phyloP scores from a whole-genome alignment of 192 early-diverging fungal species.

The Coemansia sp. region DNA sequence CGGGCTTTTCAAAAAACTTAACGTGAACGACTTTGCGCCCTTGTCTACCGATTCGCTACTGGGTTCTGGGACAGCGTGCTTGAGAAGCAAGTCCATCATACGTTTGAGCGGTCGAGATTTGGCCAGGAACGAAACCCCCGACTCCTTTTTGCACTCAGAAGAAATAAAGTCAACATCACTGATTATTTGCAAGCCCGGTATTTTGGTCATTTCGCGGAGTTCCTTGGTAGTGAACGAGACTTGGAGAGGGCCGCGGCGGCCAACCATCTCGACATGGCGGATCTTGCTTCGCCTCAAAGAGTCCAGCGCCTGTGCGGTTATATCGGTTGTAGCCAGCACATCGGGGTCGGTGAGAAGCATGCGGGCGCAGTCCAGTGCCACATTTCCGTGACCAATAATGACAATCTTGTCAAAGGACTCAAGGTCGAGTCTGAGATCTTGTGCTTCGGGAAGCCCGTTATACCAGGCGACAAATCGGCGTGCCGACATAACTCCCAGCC shows the following conservation, averaged over 20 bases:
- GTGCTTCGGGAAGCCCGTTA: conserved; percentile 79
- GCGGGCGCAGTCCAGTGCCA: conserved; percentile 89
- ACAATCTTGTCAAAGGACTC: conserved; percentile 69
- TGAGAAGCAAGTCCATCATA: conserved; percentile 78
- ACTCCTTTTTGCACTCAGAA: conserved; percentile 51
- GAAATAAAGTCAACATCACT: conserved; percentile 64
- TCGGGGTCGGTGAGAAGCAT: conserved; percentile 75
- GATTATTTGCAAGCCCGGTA: conserved; percentile 64
- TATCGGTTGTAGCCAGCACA: conserved; percentile 80
- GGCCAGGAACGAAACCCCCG: conserved; percentile 33
- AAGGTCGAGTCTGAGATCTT: conserved; percentile 64
- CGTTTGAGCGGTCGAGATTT: conserved; percentile 72
- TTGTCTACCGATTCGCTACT: neutral
- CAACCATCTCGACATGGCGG: conserved; percentile 83
- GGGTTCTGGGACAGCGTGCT: conserved; percentile 40
- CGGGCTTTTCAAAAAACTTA: conserved; percentile 77
- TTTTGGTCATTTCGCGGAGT: conserved; percentile 84
- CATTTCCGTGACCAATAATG: conserved; percentile 92
- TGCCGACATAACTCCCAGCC: conserved; percentile 67
- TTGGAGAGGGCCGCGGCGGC: conserved; percentile 89
- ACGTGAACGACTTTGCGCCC: conserved; percentile 61
- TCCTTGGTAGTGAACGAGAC: conserved; percentile 96
- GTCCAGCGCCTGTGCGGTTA: conserved; percentile 73
- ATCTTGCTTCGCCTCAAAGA: conserved; percentile 66
- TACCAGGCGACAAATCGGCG: conserved; percentile 93